phyloP scores from a whole-genome alignment of 1,284 basidiomycete species.

The Omphalotus olearius region DNA sequence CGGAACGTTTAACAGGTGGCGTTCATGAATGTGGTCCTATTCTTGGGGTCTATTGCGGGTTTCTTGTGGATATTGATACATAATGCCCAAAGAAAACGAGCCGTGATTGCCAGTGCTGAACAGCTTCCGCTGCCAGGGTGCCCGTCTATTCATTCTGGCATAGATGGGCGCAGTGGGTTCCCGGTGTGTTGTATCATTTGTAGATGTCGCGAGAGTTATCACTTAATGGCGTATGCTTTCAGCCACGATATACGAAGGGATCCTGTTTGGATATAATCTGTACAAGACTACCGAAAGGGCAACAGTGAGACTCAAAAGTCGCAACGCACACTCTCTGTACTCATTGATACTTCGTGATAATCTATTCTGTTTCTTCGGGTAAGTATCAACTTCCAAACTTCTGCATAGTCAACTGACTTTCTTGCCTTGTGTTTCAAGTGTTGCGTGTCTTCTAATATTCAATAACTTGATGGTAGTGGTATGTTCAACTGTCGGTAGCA shows the following conservation, averaged over 20 bases:
- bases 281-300: slow-evolving; percentile 28
- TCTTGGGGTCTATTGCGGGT: slow-evolving; percentile 30
- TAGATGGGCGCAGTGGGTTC: slow-evolving; percentile 42
- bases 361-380: slow-evolving; percentile 37
- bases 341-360: slow-evolving; percentile 33
- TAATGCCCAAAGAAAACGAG: slow-evolving; percentile 28
- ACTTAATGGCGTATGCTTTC: not conserved
- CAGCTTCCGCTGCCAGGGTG: slow-evolving; percentile 38
- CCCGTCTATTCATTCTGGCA: slow-evolving; percentile 37
- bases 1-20: slow-evolving; percentile 23
- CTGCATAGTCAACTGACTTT: not conserved
- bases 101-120: slow-evolving; percentile 29
- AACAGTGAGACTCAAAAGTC: slow-evolving; percentile 19
- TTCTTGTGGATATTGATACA: slow-evolving; percentile 34
- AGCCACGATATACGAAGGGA: slow-evolving; percentile 34
- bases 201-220: too few relatives aligned
- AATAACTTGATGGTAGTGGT: slow-evolving; percentile 45
- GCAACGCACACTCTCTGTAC: slow-evolving; percentile 22
- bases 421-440: slow-evolving; percentile 17
- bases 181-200: slow-evolving; percentile 16
- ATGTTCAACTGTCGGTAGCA: slow-evolving; percentile 13
- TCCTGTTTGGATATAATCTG: slow-evolving; percentile 36
- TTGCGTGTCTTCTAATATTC: slow-evolving; percentile 31
- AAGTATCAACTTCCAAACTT: slow-evolving; percentile 1
- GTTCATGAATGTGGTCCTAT: slow-evolving; percentile 31